These are phyloP conservation scores for Penicillium cosmopolitanum DNA, from an alignment of 495 filamentous ascomycete species.

Conservation along the genomic window DNA sequence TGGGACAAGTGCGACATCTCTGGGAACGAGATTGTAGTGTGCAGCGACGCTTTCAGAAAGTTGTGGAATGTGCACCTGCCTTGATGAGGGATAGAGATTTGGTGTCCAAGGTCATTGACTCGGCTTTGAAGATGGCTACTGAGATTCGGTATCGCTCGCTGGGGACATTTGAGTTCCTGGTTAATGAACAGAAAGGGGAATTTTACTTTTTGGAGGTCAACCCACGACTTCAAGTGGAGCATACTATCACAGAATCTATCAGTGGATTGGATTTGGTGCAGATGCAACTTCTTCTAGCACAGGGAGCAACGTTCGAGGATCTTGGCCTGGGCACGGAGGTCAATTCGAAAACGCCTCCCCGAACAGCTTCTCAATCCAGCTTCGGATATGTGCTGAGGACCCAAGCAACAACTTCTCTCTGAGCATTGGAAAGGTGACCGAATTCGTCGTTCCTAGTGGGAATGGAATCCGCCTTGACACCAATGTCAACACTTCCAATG, in stretches of 20 bases:
- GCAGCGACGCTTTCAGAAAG: slow-evolving; percentile 59
- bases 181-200: slow-evolving; percentile 54
- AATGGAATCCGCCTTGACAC: slow-evolving; percentile 62
- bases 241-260: slow-evolving; percentile 57
- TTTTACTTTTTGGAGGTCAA: slow-evolving; percentile 72
- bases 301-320: slow-evolving; percentile 49
- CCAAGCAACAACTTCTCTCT: slow-evolving; percentile 54
- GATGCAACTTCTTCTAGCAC: slow-evolving; percentile 56
- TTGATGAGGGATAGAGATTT: slow-evolving; percentile 39
- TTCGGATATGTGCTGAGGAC: slow-evolving; percentile 62
- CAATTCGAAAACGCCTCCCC: slow-evolving; percentile 35
- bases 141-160: slow-evolving; percentile 55
- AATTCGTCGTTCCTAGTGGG: slow-evolving; percentile 56
- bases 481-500: slow-evolving; percentile 43
- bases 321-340: slow-evolving; percentile 39
- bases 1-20: slow-evolving; percentile 51
- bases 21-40: slow-evolving; percentile 65
- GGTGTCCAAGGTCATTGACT: slow-evolving; percentile 42
- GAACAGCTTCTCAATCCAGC: slow-evolving; percentile 53
- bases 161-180: slow-evolving; percentile 66
- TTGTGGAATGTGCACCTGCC: slow-evolving; percentile 55
- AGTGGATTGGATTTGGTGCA: slow-evolving; percentile 60
- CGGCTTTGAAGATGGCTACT: slow-evolving; percentile 46
- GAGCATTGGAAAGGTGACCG: slow-evolving; percentile 60
- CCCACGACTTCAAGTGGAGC: slow-evolving; percentile 61